Conservation (phyloP, 2,329 filamentous ascomycete genomes). For the Sclerotinia borealis region DNA sequence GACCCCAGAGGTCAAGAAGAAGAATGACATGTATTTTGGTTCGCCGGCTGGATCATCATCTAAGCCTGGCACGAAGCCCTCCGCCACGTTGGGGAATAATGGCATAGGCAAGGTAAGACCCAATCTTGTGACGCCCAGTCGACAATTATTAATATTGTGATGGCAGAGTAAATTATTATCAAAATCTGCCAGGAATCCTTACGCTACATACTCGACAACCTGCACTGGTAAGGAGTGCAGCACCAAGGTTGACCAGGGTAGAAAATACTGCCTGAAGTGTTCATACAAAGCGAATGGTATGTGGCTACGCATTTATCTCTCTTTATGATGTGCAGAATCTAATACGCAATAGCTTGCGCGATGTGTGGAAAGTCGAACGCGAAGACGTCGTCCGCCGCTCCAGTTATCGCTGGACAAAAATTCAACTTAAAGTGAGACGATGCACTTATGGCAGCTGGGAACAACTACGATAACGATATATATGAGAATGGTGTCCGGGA, state of each 20-base stretch:
- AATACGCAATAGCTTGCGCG: conserved; percentile 44
- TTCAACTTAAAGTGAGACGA: conserved; percentile 50
- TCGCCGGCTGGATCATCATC: conserved; percentile 43
- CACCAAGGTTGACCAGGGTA: conserved; percentile 56
- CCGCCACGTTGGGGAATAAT: conserved; percentile 50
- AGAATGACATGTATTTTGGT: conserved; percentile 61
- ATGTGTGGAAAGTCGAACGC: conserved; percentile 58
- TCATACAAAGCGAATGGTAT: conserved; percentile 56
- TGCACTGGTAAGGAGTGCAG: conserved; percentile 55
- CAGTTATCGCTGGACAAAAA: conserved; percentile 54
- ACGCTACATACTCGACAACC: conserved; percentile 51
- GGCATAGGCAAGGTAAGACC: conserved; percentile 51
- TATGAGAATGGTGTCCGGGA: background rate
- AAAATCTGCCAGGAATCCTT: conserved; percentile 59
- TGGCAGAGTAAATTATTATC: conserved; percentile 58
- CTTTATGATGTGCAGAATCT: background rate
- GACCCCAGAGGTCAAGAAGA: conserved; percentile 61
- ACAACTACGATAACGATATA: background rate
- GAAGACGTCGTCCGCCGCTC: conserved; percentile 43
- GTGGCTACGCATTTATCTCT: conserved; percentile 20
- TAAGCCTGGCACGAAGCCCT: conserved; percentile 40
- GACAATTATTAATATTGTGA: background rate
- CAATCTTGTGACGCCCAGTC: background rate
- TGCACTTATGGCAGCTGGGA: background rate
- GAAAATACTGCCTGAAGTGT: conserved; percentile 55